A percentile compares a stretch with the other conserved stretches of the same genome.
These are phyloP conservation scores for Rhododendron ferrugineum DNA, from an alignment of 148 eudicot genomes.

Conservation along the genomic window DNA sequence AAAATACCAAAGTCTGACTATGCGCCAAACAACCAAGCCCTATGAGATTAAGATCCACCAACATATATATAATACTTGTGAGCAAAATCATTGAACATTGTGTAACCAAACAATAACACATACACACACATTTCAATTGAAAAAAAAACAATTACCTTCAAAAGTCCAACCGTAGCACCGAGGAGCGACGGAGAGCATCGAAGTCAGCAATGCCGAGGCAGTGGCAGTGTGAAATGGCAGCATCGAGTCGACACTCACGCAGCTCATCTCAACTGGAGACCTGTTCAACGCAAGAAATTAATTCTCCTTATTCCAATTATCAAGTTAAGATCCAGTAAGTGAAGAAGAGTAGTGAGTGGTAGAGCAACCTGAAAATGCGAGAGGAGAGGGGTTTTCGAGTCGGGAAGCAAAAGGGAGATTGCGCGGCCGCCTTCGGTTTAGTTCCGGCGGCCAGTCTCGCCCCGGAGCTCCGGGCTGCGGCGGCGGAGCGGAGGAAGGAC, in stretches of 20 bases:
- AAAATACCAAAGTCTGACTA: background rate
- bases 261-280: slow-evolving; percentile 73
- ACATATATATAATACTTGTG: background rate
- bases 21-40: background rate
- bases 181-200: slow-evolving; percentile 65
- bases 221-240: slow-evolving; percentile 85
- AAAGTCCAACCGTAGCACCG: slow-evolving; percentile 58
- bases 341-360: background rate
- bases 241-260: slow-evolving; percentile 55
- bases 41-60: background rate
- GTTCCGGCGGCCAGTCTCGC: slow-evolving; percentile 36
- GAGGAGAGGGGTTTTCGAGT: slow-evolving; percentile 43
- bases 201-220: slow-evolving; percentile 80
- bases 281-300: slow-evolving; percentile 21
- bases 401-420: slow-evolving; percentile 43
- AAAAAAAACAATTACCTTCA: slow-evolving; percentile 45
- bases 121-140: background rate
- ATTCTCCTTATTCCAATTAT: background rate
- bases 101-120: background rate
- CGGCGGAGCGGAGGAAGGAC: slow-evolving; percentile 47
- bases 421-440: slow-evolving; percentile 36
- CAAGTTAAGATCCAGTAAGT: background rate
- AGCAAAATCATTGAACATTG: background rate
- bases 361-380: slow-evolving; percentile 59
- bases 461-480: slow-evolving; percentile 21